Evolutionary conservation across 108 stramenopile species (phyloP).

Genomic region (Mayamaea pseudoterrestris): DNA sequence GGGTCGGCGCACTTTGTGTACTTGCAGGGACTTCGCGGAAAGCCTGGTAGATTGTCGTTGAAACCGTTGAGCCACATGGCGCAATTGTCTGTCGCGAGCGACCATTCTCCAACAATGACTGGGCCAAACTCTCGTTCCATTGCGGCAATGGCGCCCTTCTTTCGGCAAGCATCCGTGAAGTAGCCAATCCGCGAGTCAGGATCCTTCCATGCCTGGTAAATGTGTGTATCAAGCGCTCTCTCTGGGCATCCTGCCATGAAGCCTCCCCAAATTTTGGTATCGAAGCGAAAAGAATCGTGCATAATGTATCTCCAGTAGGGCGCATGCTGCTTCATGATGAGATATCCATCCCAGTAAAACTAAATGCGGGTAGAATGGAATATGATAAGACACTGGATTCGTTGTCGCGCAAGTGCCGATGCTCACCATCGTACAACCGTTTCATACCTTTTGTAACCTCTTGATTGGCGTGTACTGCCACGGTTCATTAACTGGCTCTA

Average conservation of each 20-base stretch:
- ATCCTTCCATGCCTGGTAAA: slow-evolving; percentile 88
- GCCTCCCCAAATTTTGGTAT: slow-evolving; percentile 79
- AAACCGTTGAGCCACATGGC: slow-evolving; percentile 95
- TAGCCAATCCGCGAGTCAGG: slow-evolving; percentile 65
- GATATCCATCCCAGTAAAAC: slow-evolving; percentile 92
- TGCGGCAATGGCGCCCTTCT: slow-evolving; percentile 46
- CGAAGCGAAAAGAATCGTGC: slow-evolving; percentile 90
- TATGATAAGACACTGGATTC: not conserved
- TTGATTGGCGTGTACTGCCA: slow-evolving; percentile 86
- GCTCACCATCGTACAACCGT: too few relatives aligned
- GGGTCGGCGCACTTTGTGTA: slow-evolving; percentile 70
- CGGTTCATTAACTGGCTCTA: slow-evolving; percentile 92
- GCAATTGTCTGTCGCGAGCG: slow-evolving; percentile 87
- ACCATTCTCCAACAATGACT: slow-evolving; percentile 88
- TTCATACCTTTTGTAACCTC: too few relatives aligned
- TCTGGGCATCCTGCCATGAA: slow-evolving; percentile 65
- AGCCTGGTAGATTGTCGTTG: slow-evolving; percentile 79
- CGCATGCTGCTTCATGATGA: slow-evolving; percentile 71
- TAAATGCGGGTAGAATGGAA: too few relatives aligned
- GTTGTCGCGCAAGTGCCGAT: too few relatives aligned
- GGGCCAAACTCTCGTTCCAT: slow-evolving; percentile 83
- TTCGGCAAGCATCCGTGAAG: slow-evolving; percentile 69
- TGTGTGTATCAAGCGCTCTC: slow-evolving; percentile 49
- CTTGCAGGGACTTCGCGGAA: slow-evolving; percentile 72
- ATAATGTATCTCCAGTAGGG: slow-evolving; percentile 91